phyloP scores from a whole-genome alignment of 148 eudicot genomes.

The Cornus suecica region DNA sequence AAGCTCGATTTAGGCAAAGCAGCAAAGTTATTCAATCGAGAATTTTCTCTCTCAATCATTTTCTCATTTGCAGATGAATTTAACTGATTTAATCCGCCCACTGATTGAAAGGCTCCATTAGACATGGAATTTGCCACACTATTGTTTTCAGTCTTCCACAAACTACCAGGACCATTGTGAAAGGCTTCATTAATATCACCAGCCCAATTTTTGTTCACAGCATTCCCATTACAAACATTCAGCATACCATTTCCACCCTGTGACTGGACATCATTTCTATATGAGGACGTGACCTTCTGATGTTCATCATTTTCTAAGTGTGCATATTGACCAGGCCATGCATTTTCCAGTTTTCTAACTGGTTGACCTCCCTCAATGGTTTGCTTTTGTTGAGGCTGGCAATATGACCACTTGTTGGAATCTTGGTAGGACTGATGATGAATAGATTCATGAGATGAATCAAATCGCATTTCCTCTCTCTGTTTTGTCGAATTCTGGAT shows the following conservation, averaged over 20 bases:
- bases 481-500: constrained; percentile 19
- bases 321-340: constrained; percentile 16
- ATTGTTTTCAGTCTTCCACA: background rate
- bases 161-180: background rate
- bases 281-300: constrained; percentile 7
- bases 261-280: background rate
- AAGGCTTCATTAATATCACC: background rate
- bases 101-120: background rate
- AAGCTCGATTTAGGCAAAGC: background rate
- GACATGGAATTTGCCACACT: background rate
- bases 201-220: constrained; percentile 1
- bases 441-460: constrained; percentile 26
- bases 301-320: constrained; percentile 6
- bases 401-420: constrained; percentile 19
- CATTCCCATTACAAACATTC: background rate
- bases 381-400: constrained; percentile 26
- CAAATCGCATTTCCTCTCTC: constrained; percentile 22
- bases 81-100: constrained; percentile 5
- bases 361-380: constrained; percentile 15
- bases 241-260: constrained; percentile 27
- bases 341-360: constrained; percentile 19
- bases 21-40: background rate
- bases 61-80: background rate
- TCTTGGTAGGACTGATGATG: constrained; percentile 25
- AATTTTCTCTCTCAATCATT: constrained; percentile 5